Percentiles rank a stretch among this genome's conserved stretches.
These are phyloP conservation scores for Plasmodium yoelii DNA, from an alignment of 169 alveolate species.

Conservation along the genomic window DNA sequence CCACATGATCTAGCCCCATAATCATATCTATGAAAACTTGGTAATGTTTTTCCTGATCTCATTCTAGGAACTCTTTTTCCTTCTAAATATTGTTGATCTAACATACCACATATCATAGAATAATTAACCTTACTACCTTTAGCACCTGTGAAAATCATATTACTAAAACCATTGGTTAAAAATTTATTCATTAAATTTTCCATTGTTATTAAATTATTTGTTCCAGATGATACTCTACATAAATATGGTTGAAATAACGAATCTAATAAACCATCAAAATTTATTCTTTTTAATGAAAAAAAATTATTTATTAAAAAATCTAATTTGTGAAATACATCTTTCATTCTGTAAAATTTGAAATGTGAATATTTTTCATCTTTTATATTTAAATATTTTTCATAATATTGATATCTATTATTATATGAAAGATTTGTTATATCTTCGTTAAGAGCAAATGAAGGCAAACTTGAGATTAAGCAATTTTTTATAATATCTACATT, in stretches of 20 bases:
- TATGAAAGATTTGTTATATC: slow-evolving; percentile 74
- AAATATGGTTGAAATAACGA: slow-evolving; percentile 82
- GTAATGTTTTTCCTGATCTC: slow-evolving; percentile 95
- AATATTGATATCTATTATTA: slow-evolving; percentile 17
- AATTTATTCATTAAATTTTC: slow-evolving; percentile 85
- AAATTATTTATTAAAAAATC: slow-evolving; percentile 74
- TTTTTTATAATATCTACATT: slow-evolving; percentile 17
- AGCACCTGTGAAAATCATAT: slow-evolving; percentile 98
- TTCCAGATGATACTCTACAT: slow-evolving; percentile 78
- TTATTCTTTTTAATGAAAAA: slow-evolving; percentile 75
- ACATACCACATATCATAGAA: slow-evolving; percentile 94
- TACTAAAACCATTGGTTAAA: slow-evolving; percentile 96
- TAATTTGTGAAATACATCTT: slow-evolving; percentile 76
- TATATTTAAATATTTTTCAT: slow-evolving; percentile 12
- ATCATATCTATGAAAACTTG: slow-evolving; percentile 95
- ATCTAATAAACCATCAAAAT: slow-evolving; percentile 73
- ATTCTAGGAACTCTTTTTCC: slow-evolving; percentile 97
- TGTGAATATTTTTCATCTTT: slow-evolving; percentile 36
- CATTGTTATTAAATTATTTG: slow-evolving; percentile 74
- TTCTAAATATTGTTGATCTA: slow-evolving; percentile 97
- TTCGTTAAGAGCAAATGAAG: slow-evolving; percentile 40
- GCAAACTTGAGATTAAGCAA: slow-evolving; percentile 27
- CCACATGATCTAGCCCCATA: slow-evolving; percentile 98
- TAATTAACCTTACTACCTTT: slow-evolving; percentile 96
- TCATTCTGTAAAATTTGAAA: slow-evolving; percentile 74